These are phyloP conservation scores for Ophiostoma perfectum DNA, from an alignment of 2,329 filamentous ascomycete species.

Conservation along the genomic window DNA sequence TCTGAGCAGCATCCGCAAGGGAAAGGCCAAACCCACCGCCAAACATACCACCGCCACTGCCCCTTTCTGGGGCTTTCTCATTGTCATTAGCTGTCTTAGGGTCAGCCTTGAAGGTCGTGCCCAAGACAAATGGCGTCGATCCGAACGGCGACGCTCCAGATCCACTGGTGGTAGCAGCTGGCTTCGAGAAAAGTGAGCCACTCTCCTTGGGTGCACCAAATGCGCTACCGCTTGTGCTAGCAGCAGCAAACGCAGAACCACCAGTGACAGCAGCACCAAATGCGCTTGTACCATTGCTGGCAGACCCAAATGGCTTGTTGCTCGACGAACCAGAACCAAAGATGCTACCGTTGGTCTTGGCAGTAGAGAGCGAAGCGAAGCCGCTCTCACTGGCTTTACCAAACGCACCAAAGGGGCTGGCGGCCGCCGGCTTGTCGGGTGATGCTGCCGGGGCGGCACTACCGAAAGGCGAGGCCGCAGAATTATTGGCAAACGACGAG, in stretches of 20 bases:
- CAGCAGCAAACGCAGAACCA: slow-evolving; percentile 29
- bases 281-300: slow-evolving; percentile 25
- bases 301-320: slow-evolving; percentile 34
- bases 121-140: slow-evolving; percentile 59
- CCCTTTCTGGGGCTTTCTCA: slow-evolving; percentile 38
- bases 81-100: slow-evolving; percentile 55
- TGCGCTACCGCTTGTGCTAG: slow-evolving; percentile 25
- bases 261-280: slow-evolving; percentile 18
- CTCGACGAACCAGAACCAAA: slow-evolving; percentile 34
- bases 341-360: slow-evolving; percentile 34
- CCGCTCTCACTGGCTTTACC: slow-evolving; percentile 35
- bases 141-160: slow-evolving; percentile 38
- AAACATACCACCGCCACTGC: slow-evolving; percentile 43
- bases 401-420: slow-evolving; percentile 28
- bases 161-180: slow-evolving; percentile 27
- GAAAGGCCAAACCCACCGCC: slow-evolving; percentile 56
- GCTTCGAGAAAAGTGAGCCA: slow-evolving; percentile 36
- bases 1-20: slow-evolving; percentile 36
- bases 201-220: slow-evolving; percentile 26
- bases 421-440: slow-evolving; percentile 19
- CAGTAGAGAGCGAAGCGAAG: slow-evolving; percentile 47
- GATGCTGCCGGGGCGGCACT: slow-evolving; percentile 29
- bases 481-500: slow-evolving; percentile 28
- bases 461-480: slow-evolving; percentile 23
- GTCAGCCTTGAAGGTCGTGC: slow-evolving; percentile 62